phyloP scores from a whole-genome alignment of 2,329 filamentous ascomycete genomes.

The Penicillium sp. region DNA sequence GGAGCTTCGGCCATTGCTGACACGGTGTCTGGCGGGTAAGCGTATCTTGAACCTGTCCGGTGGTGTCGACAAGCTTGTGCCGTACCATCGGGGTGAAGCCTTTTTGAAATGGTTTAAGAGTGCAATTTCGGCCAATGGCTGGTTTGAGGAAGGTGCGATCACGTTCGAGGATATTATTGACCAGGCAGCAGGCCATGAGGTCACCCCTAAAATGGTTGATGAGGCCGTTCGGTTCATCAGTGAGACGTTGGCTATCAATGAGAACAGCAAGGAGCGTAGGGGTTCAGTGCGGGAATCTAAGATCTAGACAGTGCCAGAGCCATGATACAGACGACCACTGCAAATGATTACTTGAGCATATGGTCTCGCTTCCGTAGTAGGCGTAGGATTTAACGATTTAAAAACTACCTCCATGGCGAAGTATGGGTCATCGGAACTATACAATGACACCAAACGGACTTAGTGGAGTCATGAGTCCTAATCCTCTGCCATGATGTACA shows the following conservation, averaged over 20 bases:
- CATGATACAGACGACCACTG: not conserved
- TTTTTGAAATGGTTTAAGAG: conserved; percentile 60
- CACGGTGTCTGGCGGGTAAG: conserved; percentile 49
- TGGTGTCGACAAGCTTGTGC: conserved; percentile 61
- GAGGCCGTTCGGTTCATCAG: conserved; percentile 57
- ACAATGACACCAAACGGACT: not conserved
- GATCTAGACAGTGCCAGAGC: conserved; percentile 24
- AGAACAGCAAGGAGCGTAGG: conserved; percentile 17
- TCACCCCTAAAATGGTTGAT: conserved; percentile 56
- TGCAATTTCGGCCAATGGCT: conserved; percentile 40
- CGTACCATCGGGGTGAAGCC: conserved; percentile 56
- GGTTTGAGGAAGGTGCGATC: conserved; percentile 53
- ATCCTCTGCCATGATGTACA: not conserved
- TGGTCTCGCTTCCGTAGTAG: not conserved
- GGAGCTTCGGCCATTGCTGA: conserved; percentile 45
- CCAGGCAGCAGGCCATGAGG: conserved; percentile 59
- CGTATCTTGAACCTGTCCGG: conserved; percentile 56
- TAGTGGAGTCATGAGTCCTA: not conserved
- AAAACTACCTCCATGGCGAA: no score
- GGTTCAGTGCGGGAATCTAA: conserved; percentile 38
- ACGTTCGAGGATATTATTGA: conserved; percentile 60
- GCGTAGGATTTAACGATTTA: not conserved
- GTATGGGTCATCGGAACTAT: not conserved
- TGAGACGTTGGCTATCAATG: conserved; percentile 37
- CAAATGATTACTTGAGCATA: not conserved